Evolutionary conservation across 2,329 filamentous ascomycete species (phyloP), one percentile per base, ranked within the genome.

Genomic region (Scedosporium boydii): DNA sequence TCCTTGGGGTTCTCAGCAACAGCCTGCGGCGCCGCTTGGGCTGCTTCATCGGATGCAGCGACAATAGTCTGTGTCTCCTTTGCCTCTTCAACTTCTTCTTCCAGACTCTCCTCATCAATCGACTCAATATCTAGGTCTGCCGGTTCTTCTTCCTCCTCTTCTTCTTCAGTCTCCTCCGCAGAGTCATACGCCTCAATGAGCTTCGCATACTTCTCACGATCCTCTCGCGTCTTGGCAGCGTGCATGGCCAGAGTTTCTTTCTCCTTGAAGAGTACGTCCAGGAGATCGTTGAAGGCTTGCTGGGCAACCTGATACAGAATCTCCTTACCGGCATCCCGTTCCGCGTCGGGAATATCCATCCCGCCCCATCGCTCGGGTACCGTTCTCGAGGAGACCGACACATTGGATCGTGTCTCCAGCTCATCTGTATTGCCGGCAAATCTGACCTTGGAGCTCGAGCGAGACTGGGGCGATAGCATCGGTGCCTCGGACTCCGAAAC

Each of bases 231-330:
- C 58, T 82, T 79, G 7, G 84, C 82, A 10, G 87, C 87, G 62
- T 85, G 81, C 64, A 95, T 76, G 1, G 91, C 87, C 18, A 90
- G 73, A 65, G 93, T 87, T 73, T 98, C 93, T 66, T 88, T 88
- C 4, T 82, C 80, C 67, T 88, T 88, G 77, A 99, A 99, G 0
- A 99, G 80, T 1, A 87, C 82, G 70, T 98, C 91, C 0, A 99
- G 83, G 2, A 98, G 79, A 74, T 98, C 92, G 69, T 98, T 97
- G 76, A 96, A 91, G 0, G 91, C 89, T 73, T 96, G 89, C 73
- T 97, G 92, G 0, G 91, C 92, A 38, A 96, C 87, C 72, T 96
- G 90, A 70, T 96, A 97, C 1, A 98, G 78, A 3, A 97, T 89
- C 70, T 98, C 91, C 67, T 89, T 91, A 44, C 91, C 91, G 5